Base-by-base conservation (phyloP, 305 asterid genomes). In the Solanum aculeatissimum region DNA sequence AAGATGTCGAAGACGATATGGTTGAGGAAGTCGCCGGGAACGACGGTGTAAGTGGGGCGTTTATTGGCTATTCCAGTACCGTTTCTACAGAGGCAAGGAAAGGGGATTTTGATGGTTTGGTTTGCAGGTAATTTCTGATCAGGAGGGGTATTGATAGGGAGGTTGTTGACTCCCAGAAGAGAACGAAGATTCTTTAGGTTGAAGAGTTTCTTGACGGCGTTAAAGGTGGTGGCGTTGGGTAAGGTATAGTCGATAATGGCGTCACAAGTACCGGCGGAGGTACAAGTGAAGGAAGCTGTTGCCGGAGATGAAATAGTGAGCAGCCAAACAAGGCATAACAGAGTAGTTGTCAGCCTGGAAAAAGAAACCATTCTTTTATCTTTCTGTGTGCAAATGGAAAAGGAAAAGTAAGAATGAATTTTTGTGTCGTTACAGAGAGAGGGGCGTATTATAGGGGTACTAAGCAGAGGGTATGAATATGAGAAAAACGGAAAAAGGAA, bases 1-100 rank as follows among this genome's bases (percentile, higher is more conserved):
- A 93, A 95, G 19, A 95, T 92, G 54, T 92, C 91, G n/a, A 84
- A 77, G 40, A 95, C 96, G 25, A 95, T 94, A 89, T 91, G 95
- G 83, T 68, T 53, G 38, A 95, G 94, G 3, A 68, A 84, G 91
- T 95, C 98, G 6, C 7, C 87, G 55, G 89, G 29, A 75, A 85
- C 87, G 23, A 95, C 95, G 53, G 89, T 92, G 97, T 94, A 95
- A 68, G 27, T 45, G 10, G 98, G 98, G 9, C 86, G 87, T 75
- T 84, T 83, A 88, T 89, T 79, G 83, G 98, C 92, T 1, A 66
- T 78, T 11, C 98, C 98, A 84, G 89, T 84, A 69, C 91, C 92
- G 88, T 91, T 88, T 65, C 32, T 54, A 91, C 98, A 95, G 85
- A 84, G 9, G 88, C 98, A 95, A 82, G 95, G 93, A 89, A 95